Conservation (phyloP, 108 stramenopile species). For the Skeletonema grethae region DNA sequence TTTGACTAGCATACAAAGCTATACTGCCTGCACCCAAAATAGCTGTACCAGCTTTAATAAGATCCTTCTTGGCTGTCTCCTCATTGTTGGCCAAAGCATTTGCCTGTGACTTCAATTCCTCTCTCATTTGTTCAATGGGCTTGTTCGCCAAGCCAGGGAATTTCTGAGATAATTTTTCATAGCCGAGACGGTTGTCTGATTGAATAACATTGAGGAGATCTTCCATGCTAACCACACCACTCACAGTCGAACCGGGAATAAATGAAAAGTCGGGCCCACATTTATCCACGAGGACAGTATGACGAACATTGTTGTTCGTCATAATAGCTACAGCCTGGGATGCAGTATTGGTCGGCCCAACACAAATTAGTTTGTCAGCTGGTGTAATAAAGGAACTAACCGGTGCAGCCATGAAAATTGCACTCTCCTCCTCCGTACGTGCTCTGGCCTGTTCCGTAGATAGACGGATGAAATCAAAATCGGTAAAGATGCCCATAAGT, state of each 20-base stretch:
- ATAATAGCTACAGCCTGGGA: slow-evolving; percentile 80
- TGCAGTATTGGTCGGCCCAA: slow-evolving; percentile 62
- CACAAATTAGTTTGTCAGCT: slow-evolving; percentile 53
- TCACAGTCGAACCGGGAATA: slow-evolving; percentile 30
- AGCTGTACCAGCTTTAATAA: slow-evolving; percentile 66
- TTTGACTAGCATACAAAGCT: slow-evolving; percentile 71
- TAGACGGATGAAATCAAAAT: slow-evolving; percentile 89
- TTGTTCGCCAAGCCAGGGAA: slow-evolving; percentile 67
- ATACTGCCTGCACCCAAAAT: slow-evolving; percentile 54
- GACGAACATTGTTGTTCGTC: slow-evolving; percentile 73
- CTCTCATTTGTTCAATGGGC: slow-evolving; percentile 76
- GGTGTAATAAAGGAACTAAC: slow-evolving; percentile 80
- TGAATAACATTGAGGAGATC: slow-evolving; percentile 80
- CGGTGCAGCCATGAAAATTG: slow-evolving; percentile 66
- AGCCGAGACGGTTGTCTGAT: slow-evolving; percentile 76
- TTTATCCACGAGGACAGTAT: slow-evolving; percentile 63
- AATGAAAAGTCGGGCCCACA: slow-evolving; percentile 37
- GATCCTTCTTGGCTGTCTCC: slow-evolving; percentile 79
- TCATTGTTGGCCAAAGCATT: slow-evolving; percentile 62
- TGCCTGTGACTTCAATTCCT: slow-evolving; percentile 75
- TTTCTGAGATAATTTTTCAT: slow-evolving; percentile 62
- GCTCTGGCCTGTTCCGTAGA: slow-evolving; percentile 68
- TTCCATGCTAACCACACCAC: slow-evolving; percentile 82
- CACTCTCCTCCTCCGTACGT: slow-evolving; percentile 65
- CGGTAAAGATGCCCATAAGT: slow-evolving; percentile 88